These are phyloP conservation scores for Pinus taeda DNA, from an alignment of 75 land plant genomes.

Conservation along the genomic window DNA sequence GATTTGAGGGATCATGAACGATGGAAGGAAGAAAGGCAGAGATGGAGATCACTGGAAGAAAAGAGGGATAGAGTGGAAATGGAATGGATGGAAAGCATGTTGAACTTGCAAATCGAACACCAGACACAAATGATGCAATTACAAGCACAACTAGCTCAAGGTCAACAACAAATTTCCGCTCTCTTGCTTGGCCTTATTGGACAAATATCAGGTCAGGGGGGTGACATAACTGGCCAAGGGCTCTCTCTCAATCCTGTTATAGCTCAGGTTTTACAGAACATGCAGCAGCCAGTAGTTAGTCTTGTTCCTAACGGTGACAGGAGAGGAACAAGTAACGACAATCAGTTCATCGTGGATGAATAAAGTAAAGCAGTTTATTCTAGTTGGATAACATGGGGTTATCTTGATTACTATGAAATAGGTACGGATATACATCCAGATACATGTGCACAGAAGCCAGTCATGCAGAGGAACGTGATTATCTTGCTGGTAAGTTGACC, in stretches of 20 bases:
- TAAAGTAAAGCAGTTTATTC: neutral
- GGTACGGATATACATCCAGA: neutral
- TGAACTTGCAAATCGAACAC: conserved; percentile 10
- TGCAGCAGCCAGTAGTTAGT: conserved; percentile 8
- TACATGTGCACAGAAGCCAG: neutral
- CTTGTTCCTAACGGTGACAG: conserved; percentile 11
- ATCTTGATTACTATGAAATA: neutral
- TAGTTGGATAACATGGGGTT: neutral
- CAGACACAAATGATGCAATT: conserved; percentile 9
- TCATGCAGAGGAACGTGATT: neutral
- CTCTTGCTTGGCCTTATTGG: conserved; percentile 9
- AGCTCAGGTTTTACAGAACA: conserved; percentile 1
- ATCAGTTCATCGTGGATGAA: conserved; percentile 10
- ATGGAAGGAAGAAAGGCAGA: neutral
- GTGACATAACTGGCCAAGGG: conserved; percentile 13
- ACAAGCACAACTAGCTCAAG: conserved; percentile 15
- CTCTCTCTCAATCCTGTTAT: conserved; percentile 4
- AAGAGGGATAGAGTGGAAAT: conserved; percentile 8
- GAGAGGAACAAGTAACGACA: neutral
- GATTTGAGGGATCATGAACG: conserved; percentile 6
- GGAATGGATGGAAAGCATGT: conserved; percentile 9
- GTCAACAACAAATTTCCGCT: conserved; percentile 11
- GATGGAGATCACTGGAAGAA: conserved; percentile 7
- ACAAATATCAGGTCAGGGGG: conserved; percentile 9
- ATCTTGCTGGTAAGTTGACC: neutral